Percentiles rank a stretch among this genome's conserved stretches.
Conservation (phyloP, 2,329 filamentous ascomycete species). For the Xylariales sp. region DNA sequence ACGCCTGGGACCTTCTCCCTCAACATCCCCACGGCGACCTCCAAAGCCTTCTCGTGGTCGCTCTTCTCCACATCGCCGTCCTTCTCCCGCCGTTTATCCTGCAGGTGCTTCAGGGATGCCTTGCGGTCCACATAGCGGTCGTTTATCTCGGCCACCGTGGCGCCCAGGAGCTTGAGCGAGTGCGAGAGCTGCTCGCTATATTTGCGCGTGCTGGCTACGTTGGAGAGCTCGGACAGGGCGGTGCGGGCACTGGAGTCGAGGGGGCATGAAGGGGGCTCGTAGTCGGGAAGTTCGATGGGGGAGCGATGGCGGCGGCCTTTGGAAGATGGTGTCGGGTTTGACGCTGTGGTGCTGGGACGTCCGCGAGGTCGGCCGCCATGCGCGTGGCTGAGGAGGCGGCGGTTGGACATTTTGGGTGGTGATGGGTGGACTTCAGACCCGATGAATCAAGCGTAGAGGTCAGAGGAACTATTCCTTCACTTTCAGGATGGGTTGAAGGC, state of each 20-base stretch:
- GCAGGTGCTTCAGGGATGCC: conserved; percentile 27
- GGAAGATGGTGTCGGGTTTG: conserved; percentile 9
- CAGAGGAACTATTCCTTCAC: too few species aligned
- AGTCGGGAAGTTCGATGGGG: conserved; percentile 38
- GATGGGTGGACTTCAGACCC: too few species aligned
- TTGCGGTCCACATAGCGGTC: conserved; percentile 36
- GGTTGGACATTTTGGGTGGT: conserved; percentile 15
- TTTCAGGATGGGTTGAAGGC: neutral
- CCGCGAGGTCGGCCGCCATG: conserved; percentile 13
- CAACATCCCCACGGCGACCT: conserved; percentile 34
- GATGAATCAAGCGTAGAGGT: too few species aligned
- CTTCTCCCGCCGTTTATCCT: conserved; percentile 27
- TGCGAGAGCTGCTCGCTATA: conserved; percentile 44
- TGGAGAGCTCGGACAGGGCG: conserved; percentile 38
- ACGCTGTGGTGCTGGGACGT: conserved; percentile 10
- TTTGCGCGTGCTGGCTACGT: conserved; percentile 30
- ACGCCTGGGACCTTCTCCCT: conserved; percentile 35
- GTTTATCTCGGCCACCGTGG: conserved; percentile 44
- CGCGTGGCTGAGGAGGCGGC: conserved; percentile 16
- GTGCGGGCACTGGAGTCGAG: conserved; percentile 35
- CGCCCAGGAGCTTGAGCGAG: conserved; percentile 38
- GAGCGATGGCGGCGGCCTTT: conserved; percentile 10
- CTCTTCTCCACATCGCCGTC: conserved; percentile 30
- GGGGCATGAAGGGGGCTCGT: conserved; percentile 44
- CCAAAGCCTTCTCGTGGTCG: conserved; percentile 32